Percentiles rank a stretch among this genome's conserved stretches.
Conservation (phyloP, 73 alveolate genomes). For the Paramecium sexaurelia region DNA sequence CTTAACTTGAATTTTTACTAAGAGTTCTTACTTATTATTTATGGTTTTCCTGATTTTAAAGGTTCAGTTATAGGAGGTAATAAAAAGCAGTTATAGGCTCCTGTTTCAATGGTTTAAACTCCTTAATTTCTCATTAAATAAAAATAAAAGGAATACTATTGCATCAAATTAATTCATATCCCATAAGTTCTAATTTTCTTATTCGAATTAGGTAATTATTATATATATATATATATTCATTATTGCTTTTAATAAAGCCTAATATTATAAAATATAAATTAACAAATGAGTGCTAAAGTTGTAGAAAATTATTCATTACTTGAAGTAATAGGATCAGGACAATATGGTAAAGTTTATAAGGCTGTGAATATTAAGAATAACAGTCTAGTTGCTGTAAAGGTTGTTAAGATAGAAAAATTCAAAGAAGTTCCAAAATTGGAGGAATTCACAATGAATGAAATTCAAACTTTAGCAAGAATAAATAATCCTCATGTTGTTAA, state of each 20-base stretch:
- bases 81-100: not conserved
- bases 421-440: slow-evolving; percentile 67
- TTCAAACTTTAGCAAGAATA: slow-evolving; percentile 64
- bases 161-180: not conserved
- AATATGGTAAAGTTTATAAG: slow-evolving; percentile 67
- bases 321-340: slow-evolving; percentile 63
- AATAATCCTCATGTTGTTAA: slow-evolving; percentile 59
- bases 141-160: not conserved
- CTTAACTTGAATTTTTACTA: not conserved
- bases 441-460: slow-evolving; percentile 69
- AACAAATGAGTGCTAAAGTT: slow-evolving; percentile 12
- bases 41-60: not conserved
- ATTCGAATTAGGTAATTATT: not conserved
- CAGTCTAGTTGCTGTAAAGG: slow-evolving; percentile 57
- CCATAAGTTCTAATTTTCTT: not conserved
- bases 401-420: slow-evolving; percentile 62
- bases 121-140: slow-evolving; percentile 7
- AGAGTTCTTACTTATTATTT: not conserved
- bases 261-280: not conserved
- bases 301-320: slow-evolving; percentile 59
- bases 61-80: slow-evolving; percentile 17
- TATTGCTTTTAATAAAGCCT: not conserved
- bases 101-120: slow-evolving; percentile 8
- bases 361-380: slow-evolving; percentile 54
- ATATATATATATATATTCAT: not conserved